Evolutionary conservation across 2,329 filamentous ascomycete genomes (phyloP).

Genomic region (Colletotrichum sp.): DNA sequence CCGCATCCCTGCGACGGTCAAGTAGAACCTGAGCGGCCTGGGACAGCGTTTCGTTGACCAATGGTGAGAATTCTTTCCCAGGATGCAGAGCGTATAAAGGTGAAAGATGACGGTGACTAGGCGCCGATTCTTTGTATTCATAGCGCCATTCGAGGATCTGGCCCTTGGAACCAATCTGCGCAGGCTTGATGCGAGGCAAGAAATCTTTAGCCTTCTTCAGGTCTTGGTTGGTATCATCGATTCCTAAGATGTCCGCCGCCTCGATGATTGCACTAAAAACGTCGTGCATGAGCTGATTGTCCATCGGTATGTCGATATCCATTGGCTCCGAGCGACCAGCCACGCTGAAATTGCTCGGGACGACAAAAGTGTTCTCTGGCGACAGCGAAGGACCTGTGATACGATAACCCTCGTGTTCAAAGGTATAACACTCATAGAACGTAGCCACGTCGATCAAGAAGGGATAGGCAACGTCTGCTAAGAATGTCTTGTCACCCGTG

Average conservation of each 20-base stretch:
- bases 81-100: slow-evolving; percentile 51
- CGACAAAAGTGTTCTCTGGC: slow-evolving; percentile 27
- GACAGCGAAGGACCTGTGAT: slow-evolving; percentile 28
- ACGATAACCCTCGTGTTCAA: slow-evolving; percentile 32
- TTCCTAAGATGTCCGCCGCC: background rate
- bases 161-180: background rate
- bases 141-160: slow-evolving; percentile 11
- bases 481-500: slow-evolving; percentile 29
- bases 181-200: background rate
- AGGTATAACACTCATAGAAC: slow-evolving; percentile 44
- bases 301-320: slow-evolving; percentile 28
- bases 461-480: slow-evolving; percentile 29
- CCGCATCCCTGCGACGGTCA: background rate
- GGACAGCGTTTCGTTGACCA: slow-evolving; percentile 34
- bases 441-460: slow-evolving; percentile 36
- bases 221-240: background rate
- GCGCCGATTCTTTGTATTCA: slow-evolving; percentile 44
- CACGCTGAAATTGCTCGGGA: slow-evolving; percentile 15
- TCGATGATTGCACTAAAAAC: slow-evolving; percentile 7
- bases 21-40: slow-evolving; percentile 1
- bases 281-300: slow-evolving; percentile 27
- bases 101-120: slow-evolving; percentile 55
- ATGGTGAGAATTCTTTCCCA: slow-evolving; percentile 30
- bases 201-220: background rate
- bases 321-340: slow-evolving; percentile 12